Evolutionary conservation across 176 grass and related monocot genomes (phyloP), one percentile per base, ranked within the genome.

Genomic region (Bothriochloa decipiens): DNA sequence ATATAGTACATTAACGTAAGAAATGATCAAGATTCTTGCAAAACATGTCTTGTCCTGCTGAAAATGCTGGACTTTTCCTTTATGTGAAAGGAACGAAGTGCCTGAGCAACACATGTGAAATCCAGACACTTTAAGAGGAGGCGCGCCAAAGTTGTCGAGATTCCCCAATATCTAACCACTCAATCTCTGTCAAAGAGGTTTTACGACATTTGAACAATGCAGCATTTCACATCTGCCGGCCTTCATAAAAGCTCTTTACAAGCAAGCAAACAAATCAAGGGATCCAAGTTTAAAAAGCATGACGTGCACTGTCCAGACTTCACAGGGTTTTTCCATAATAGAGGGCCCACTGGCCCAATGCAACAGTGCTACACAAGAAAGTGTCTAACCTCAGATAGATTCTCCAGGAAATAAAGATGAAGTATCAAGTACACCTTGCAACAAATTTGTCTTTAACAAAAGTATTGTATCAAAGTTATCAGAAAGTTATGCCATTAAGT

Each of bases 41-140:
- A 10, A n/a, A 58, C 55, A 9, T 9, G 7, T 58, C 8, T 18
- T 16, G 15, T 9, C 0, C 0, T n/a, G 20, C 55, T 58, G 55
- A 58, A 58, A 58, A 60, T 60, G 53, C 17, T 58, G 22, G 22
- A 11, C 3, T 60, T 58, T n/a, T 20, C 53, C 18, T 22, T 58
- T 55, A 55, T 22, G 18, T 55, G 32, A 64, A 73, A 47, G 70
- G 14, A 50, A 7, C 12, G 42, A 78, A 78, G 37, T 65, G 60
- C 40, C 27, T 18, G 40, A 79, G 25, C 77, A 79, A 58, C 55
- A 47, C 26, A 66, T 66, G 4, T n/a, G 25, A 79, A 65, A 47
- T 45, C 23, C 22, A 79, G 2, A 23, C 77, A 27, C 76, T 39
- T 64, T 78, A 13, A 58, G 35, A 58, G 35, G 22, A 14, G 10